Evolutionary conservation across 306 rosid genomes (phyloP), one percentile per base, ranked within the genome.

Genomic region (Spatholobus suberectus): DNA sequence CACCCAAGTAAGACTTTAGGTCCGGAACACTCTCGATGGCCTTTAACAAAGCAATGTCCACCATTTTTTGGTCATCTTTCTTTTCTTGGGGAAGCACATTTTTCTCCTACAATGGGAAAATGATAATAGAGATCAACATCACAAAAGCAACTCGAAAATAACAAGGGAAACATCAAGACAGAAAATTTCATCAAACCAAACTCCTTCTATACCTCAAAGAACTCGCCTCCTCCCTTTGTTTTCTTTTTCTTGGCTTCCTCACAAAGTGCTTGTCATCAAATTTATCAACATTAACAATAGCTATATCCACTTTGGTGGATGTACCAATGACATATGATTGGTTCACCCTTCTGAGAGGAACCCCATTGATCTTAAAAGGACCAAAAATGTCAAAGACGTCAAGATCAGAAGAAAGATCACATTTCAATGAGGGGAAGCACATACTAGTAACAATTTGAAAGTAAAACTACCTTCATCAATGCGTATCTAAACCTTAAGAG

Each of bases 41-140:
- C 82, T 93, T 93, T 8, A 93, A 70, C 84, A 93, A 82, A 13
- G 83, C 73, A 9, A 80, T 27, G 62, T 93, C 97, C 69, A 93
- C 91, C 5, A 85, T 76, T 72, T 92, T 92, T 77, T 91, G 97
- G 52, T 89, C 94, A 21, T 91, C 97, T 65, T 89, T 93, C 79
- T 88, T 93, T 76, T 83, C 95, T 26, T 85, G 90, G 18, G 97
- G 93, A 74, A 93, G 86, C 32, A 69, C 85, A 46, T 84, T 89
- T 73, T 88, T 89, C 59, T 88, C 95, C 97, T 92, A 35, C 29
- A 89, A 24, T 75, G 24, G 37, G 27, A 66, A 34, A 35, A 35
- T 1, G 35, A 10, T 17, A 52, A 18, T 2, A 51, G 29, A 38
- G 23, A 80, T 35, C 13, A 52, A 78, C 52, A 52, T 52, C 51